These are phyloP conservation scores for Penicillium sp. DNA, from an alignment of 2,329 filamentous ascomycete genomes.

Conservation along the genomic window DNA sequence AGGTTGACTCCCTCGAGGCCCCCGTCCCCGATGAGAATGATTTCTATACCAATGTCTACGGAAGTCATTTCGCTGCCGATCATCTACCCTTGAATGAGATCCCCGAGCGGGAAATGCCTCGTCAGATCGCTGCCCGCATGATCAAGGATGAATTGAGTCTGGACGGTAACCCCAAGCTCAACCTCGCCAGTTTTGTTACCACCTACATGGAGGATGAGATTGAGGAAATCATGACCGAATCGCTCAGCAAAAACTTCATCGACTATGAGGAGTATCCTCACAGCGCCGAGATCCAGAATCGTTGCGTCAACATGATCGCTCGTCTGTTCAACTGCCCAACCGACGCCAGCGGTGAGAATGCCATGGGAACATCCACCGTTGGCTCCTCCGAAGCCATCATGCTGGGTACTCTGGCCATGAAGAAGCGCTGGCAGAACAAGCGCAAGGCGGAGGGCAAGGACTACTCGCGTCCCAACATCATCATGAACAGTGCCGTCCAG, in stretches of 20 bases:
- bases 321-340: conserved; percentile 81
- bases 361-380: conserved; percentile 85
- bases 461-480: conserved; percentile 78
- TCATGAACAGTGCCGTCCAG: conserved; percentile 96
- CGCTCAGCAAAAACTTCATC: conserved; percentile 94
- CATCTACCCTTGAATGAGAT: conserved; percentile 85
- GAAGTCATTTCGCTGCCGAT: conserved; percentile 77
- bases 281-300: conserved; percentile 84
- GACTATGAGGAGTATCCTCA: conserved; percentile 86
- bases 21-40: conserved; percentile 47
- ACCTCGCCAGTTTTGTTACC: conserved; percentile 87
- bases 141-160: conserved; percentile 93
- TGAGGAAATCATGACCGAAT: conserved; percentile 92
- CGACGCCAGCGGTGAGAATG: conserved; percentile 58
- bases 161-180: conserved; percentile 86
- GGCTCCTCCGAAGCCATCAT: conserved; percentile 77
- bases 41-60: conserved; percentile 81
- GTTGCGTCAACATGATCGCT: conserved; percentile 89
- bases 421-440: conserved; percentile 89
- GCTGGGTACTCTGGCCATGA: conserved; percentile 75
- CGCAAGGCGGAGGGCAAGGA: conserved; percentile 82
- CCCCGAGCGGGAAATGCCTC: conserved; percentile 88
- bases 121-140: conserved; percentile 91
- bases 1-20: conserved; percentile 52
- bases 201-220: conserved; percentile 98